A percentile compares a stretch with the other conserved stretches of the same genome.
These are phyloP conservation scores for Dipodascus albidus DNA, from an alignment of 805 yeast species.

Conservation along the genomic window DNA sequence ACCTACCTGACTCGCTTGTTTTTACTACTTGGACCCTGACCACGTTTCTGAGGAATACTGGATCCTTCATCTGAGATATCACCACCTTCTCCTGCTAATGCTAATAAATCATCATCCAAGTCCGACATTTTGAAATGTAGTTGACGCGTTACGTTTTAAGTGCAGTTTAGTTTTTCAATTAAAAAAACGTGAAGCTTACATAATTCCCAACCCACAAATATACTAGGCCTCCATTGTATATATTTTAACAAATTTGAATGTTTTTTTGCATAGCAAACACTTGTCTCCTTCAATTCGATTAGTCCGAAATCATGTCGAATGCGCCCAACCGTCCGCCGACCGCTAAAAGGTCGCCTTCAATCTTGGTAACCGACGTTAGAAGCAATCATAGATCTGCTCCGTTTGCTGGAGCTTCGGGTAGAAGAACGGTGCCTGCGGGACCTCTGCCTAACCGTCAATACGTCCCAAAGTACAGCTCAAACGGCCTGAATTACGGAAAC, in stretches of 20 bases:
- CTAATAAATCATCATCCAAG: conserved; percentile 90
- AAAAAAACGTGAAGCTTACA: neutral
- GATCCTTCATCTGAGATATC: conserved; percentile 21
- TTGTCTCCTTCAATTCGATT: neutral
- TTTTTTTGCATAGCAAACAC: conserved; percentile 1
- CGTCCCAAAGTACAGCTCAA: too few species aligned
- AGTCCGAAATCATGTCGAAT: neutral
- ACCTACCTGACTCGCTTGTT: neutral
- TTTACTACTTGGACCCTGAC: conserved; percentile 6
- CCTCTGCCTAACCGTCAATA: neutral
- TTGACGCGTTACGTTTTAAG: neutral
- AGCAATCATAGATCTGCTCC: conserved; percentile 33
- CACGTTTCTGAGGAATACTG: conserved; percentile 4
- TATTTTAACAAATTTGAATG: too few species aligned
- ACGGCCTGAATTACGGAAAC: neutral
- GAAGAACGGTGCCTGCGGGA: neutral
- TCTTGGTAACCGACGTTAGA: conserved; percentile 83
- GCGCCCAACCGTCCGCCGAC: conserved; percentile 32
- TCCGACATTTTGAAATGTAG: conserved; percentile 45
- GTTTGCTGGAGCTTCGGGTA: conserved; percentile 21
- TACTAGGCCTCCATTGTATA: neutral
- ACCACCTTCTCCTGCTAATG: conserved; percentile 76
- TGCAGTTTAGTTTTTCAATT: neutral
- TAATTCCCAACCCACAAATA: neutral
- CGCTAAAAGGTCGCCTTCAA: conserved; percentile 85